phyloP scores from a whole-genome alignment of 805 yeast genomes.

The Limtongozyma cylindracea region DNA sequence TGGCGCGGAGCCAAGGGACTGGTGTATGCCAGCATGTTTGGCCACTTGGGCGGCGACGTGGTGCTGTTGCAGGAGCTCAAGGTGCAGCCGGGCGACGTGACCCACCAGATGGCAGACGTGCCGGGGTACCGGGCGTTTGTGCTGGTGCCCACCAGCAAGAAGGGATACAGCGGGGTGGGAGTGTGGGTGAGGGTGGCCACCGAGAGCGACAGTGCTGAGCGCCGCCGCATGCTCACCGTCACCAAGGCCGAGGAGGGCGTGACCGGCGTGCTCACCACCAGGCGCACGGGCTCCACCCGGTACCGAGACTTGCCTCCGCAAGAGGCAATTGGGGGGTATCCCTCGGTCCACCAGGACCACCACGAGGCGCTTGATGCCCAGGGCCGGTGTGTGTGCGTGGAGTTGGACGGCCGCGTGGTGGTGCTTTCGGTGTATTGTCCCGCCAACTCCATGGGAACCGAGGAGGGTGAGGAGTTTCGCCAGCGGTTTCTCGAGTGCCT shows the following conservation, averaged over 20 bases:
- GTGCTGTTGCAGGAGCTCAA: slow-evolving; percentile 79
- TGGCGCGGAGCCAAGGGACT: slow-evolving; percentile 27
- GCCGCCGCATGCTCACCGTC: slow-evolving; percentile 16
- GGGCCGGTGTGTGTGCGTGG: slow-evolving; percentile 63
- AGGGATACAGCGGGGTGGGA: slow-evolving; percentile 87
- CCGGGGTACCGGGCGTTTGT: slow-evolving; percentile 28
- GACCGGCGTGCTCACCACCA: slow-evolving; percentile 25
- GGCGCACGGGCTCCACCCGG: not conserved
- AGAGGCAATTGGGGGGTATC: slow-evolving; percentile 50
- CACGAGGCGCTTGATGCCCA: slow-evolving; percentile 33
- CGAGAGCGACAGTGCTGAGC: too few relatives aligned
- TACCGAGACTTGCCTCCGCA: slow-evolving; percentile 2
- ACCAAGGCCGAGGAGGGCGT: slow-evolving; percentile 76
- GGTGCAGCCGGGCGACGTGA: slow-evolving; percentile 17
- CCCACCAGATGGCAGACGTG: slow-evolving; percentile 14
- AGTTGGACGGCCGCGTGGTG: slow-evolving; percentile 35
- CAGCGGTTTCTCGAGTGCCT: slow-evolving; percentile 29
- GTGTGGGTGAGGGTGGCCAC: slow-evolving; percentile 12
- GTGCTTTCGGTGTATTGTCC: slow-evolving; percentile 66
- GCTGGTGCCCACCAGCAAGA: slow-evolving; percentile 37
- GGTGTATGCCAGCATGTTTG: slow-evolving; percentile 18
- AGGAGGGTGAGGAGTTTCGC: slow-evolving; percentile 36
- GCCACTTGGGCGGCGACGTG: slow-evolving; percentile 38
- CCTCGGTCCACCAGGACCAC: slow-evolving; percentile 4
- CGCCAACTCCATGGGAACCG: slow-evolving; percentile 58